phyloP scores from a whole-genome alignment of 805 yeast species.

The Pichia nanzhaoensis region DNA sequence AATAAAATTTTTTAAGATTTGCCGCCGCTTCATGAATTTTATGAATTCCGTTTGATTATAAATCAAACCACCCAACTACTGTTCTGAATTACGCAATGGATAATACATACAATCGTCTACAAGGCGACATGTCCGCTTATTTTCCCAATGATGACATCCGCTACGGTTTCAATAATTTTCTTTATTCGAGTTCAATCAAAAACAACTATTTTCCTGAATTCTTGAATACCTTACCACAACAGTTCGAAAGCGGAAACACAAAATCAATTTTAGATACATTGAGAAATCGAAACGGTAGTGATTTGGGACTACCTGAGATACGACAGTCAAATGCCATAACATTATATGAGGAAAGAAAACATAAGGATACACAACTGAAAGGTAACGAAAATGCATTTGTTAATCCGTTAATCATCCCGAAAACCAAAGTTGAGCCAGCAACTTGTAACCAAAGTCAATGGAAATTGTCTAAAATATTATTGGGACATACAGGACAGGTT shows the following conservation, averaged over 20 bases:
- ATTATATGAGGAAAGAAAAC: slow-evolving; percentile 4
- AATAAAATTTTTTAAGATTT: no score
- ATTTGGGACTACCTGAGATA: slow-evolving; percentile 11
- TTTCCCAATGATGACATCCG: slow-evolving; percentile 5
- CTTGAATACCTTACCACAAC: slow-evolving; percentile 13
- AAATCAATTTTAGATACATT: slow-evolving; percentile 20
- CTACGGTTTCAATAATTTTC: background rate
- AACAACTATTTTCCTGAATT: slow-evolving; percentile 10
- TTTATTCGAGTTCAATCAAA: slow-evolving; percentile 11
- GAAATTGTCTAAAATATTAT: slow-evolving; percentile 65
- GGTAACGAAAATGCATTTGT: slow-evolving; percentile 20
- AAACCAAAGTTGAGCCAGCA: slow-evolving; percentile 17
- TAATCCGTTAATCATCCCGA: slow-evolving; percentile 22
- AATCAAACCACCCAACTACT: no score
- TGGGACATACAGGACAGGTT: slow-evolving; percentile 94
- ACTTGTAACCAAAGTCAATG: slow-evolving; percentile 51
- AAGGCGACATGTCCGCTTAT: background rate
- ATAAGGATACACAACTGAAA: background rate
- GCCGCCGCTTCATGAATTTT: background rate
- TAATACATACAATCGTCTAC: slow-evolving; percentile 3
- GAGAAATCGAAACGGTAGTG: slow-evolving; percentile 9
- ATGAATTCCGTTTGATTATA: background rate
- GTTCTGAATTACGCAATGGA: background rate
- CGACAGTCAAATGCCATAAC: slow-evolving; percentile 12
- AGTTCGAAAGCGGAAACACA: slow-evolving; percentile 10